phyloP scores from a whole-genome alignment of 2,329 filamentous ascomycete genomes.

The Fusarium praegraminearum region DNA sequence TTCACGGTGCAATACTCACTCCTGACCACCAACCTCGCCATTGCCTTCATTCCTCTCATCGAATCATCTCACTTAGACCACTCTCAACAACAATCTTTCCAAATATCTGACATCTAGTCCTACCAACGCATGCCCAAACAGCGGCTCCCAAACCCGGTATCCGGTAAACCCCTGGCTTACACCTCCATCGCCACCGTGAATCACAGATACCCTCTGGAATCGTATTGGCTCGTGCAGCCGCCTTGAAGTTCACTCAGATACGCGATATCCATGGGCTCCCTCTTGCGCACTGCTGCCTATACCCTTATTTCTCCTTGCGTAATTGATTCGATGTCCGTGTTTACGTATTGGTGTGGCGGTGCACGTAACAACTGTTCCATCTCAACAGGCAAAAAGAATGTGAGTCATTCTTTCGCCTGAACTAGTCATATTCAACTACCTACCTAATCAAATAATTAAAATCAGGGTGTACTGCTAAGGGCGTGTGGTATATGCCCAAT shows the following conservation, averaged over 20 bases:
- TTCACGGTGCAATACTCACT: background rate
- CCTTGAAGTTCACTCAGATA: slow-evolving; percentile 16
- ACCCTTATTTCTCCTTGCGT: background rate
- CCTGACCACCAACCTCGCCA: background rate
- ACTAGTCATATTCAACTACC: slow-evolving; percentile 5
- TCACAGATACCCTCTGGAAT: slow-evolving; percentile 9
- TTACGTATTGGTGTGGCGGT: slow-evolving; percentile 39
- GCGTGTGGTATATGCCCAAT: slow-evolving; percentile 30
- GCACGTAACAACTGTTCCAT: slow-evolving; percentile 16
- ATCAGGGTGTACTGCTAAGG: background rate
- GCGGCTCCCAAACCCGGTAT: slow-evolving; percentile 9
- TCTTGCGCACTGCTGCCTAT: slow-evolving; percentile 37
- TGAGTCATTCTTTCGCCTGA: slow-evolving; percentile 26
- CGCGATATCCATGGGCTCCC: slow-evolving; percentile 6
- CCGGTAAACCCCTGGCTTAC: slow-evolving; percentile 16
- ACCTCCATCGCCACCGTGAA: slow-evolving; percentile 23
- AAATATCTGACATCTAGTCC: background rate
- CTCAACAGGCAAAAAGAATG: slow-evolving; percentile 6
- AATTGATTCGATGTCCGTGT: slow-evolving; percentile 19
- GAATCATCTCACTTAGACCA: background rate
- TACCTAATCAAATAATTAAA: background rate
- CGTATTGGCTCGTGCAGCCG: slow-evolving; percentile 19
- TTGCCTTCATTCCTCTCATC: background rate
- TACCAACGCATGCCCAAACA: slow-evolving; percentile 36
- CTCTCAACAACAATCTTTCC: background rate